Evolutionary conservation across 495 filamentous ascomycete species (phyloP).

Genomic region (Aspergillus baeticus): DNA sequence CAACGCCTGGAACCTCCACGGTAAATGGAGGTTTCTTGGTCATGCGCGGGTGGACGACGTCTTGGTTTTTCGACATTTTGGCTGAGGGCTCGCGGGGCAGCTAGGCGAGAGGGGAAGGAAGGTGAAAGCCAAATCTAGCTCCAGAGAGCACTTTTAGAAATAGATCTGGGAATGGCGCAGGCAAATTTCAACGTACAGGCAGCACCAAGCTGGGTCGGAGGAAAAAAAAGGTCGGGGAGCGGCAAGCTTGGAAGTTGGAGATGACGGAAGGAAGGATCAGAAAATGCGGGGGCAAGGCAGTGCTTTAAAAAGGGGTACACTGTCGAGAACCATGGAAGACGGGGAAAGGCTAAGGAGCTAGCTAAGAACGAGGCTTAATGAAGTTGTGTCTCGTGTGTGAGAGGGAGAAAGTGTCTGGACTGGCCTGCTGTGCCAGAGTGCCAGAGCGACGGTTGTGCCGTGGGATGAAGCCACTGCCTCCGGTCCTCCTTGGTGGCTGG

Average conservation of each 20-base stretch:
- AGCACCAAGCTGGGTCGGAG: not conserved
- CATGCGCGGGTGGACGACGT: slow-evolving; percentile 63
- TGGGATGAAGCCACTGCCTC: not conserved
- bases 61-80: slow-evolving; percentile 49
- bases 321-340: slow-evolving; percentile 8
- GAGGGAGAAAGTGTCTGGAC: slow-evolving; percentile 4
- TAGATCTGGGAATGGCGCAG: not conserved
- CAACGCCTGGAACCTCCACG: slow-evolving; percentile 71
- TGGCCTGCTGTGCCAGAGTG: not conserved
- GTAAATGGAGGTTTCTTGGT: slow-evolving; percentile 63
- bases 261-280: slow-evolving; percentile 1
- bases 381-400: slow-evolving; percentile 18
- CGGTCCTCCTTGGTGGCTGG: not conserved
- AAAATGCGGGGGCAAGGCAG: slow-evolving; percentile 15
- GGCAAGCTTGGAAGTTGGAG: not conserved
- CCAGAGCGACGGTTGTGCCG: not conserved
- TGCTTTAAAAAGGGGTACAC: slow-evolving; percentile 8
- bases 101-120: slow-evolving; percentile 1
- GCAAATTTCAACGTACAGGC: not conserved
- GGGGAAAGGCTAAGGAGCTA: slow-evolving; percentile 11
- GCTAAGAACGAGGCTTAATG: slow-evolving; percentile 7
- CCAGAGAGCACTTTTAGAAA: not conserved
- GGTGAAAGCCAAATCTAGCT: not conserved
- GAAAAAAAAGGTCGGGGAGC: not conserved
- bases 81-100: slow-evolving; percentile 9